Percentiles rank a stretch among this genome's conserved stretches.
These are phyloP conservation scores for Kazachstania taianensis DNA, from an alignment of 805 yeast genomes.

Conservation along the genomic window DNA sequence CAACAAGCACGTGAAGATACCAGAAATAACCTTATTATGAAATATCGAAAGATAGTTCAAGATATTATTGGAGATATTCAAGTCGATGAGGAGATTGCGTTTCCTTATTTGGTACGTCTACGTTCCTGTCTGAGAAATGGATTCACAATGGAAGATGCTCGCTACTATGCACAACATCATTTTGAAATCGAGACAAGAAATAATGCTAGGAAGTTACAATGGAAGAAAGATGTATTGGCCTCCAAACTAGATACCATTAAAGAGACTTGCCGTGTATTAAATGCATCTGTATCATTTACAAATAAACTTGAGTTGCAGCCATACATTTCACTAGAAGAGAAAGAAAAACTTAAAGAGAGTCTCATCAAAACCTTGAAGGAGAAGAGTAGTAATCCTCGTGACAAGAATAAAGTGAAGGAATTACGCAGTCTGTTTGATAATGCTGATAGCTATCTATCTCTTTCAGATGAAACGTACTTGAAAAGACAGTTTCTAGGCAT, in stretches of 20 bases:
- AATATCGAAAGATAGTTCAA: constrained; percentile 25
- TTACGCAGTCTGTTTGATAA: constrained; percentile 35
- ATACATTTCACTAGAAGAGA: constrained; percentile 27
- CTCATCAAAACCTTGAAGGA: constrained; percentile 17
- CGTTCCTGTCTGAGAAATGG: constrained; percentile 52
- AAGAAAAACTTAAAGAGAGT: constrained; percentile 17
- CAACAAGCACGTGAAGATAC: constrained; percentile 33
- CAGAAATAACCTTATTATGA: constrained; percentile 26
- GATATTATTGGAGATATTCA: constrained; percentile 15
- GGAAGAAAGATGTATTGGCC: constrained; percentile 23
- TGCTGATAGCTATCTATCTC: constrained; percentile 23
- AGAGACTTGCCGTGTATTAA: constrained; percentile 8
- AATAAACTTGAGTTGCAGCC: constrained; percentile 18
- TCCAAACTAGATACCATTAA: constrained; percentile 14
- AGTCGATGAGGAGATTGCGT: constrained; percentile 31
- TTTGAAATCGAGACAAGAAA: constrained; percentile 37
- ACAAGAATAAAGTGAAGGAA: constrained; percentile 28
- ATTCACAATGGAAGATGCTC: constrained; percentile 45
- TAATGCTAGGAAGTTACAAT: constrained; percentile 29
- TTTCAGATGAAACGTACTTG: constrained; percentile 32
- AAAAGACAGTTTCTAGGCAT: constrained; percentile 44
- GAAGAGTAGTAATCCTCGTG: constrained; percentile 6
- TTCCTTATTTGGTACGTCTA: constrained; percentile 44
- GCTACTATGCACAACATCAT: constrained; percentile 46
- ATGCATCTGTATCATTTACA: constrained; percentile 18